A percentile compares a stretch with the other conserved stretches of the same genome.
phyloP scores from a whole-genome alignment of 1,139 yeast genomes.

The Citeromyces hawaiiensis region DNA sequence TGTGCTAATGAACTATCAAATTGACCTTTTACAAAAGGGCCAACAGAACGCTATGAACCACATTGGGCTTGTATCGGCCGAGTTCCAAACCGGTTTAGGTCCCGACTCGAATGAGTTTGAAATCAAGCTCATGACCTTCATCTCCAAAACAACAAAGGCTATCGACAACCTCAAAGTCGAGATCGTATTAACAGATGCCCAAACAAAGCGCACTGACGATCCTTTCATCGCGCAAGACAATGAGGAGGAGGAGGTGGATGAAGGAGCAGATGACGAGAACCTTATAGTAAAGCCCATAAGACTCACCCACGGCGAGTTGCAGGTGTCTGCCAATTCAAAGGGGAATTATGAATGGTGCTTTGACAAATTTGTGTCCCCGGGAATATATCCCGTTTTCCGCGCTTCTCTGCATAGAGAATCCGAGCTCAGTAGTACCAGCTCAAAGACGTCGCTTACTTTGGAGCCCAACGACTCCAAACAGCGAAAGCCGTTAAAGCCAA shows the following conservation, averaged over 20 bases:
- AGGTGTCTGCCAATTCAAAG: conserved; percentile 24
- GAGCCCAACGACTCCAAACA: background rate
- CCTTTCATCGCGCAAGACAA: too few relatives aligned
- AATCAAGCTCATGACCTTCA: conserved; percentile 41
- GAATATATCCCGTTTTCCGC: conserved; percentile 56
- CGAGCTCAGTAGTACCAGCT: background rate
- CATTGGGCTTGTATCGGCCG: conserved; percentile 47
- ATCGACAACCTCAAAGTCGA: conserved; percentile 46
- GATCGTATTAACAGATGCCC: conserved; percentile 19
- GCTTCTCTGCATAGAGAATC: conserved; percentile 27
- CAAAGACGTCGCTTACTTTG: background rate
- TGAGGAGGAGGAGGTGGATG: conserved; percentile 4
- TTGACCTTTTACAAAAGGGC: conserved; percentile 26
- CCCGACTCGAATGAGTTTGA: conserved; percentile 60
- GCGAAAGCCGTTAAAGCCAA: conserved; percentile 24
- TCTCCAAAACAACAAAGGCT: conserved; percentile 33
- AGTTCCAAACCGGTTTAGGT: conserved; percentile 52
- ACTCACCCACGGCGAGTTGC: conserved; percentile 63
- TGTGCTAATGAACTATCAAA: conserved; percentile 47
- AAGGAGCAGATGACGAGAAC: conserved; percentile 9
- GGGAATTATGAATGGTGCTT: conserved; percentile 66
- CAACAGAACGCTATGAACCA: conserved; percentile 13
- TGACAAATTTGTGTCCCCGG: conserved; percentile 44
- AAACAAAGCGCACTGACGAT: conserved; percentile 4
- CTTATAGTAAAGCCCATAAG: conserved; percentile 34